Conservation (phyloP, 495 filamentous ascomycete genomes). For the Neurospora africana region DNA sequence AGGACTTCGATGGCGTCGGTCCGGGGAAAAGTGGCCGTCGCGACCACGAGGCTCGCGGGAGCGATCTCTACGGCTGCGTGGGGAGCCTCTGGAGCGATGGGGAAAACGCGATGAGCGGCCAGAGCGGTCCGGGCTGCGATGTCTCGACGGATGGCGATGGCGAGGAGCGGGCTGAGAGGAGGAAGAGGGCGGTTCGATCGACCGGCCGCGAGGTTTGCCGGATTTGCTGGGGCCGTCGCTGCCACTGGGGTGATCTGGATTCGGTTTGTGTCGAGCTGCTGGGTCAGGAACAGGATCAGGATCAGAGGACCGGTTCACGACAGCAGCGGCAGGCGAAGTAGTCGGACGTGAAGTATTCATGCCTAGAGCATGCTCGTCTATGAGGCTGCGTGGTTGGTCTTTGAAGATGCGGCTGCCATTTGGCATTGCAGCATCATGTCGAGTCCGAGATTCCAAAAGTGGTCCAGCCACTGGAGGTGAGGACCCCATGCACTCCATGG, state of each 20-base stretch:
- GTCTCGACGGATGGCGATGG: slow-evolving; percentile 14
- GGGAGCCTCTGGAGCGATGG: slow-evolving; percentile 7
- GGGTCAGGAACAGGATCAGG: not conserved
- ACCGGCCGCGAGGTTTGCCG: slow-evolving; percentile 11
- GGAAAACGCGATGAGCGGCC: slow-evolving; percentile 19
- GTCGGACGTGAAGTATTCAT: slow-evolving; percentile 29
- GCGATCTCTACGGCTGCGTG: slow-evolving; percentile 19
- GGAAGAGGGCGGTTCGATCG: slow-evolving; percentile 2
- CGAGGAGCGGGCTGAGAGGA: slow-evolving; percentile 7
- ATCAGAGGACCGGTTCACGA: slow-evolving; percentile 19
- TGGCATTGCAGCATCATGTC: slow-evolving; percentile 24
- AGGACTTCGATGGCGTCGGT: slow-evolving; percentile 13
- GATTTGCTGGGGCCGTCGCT: slow-evolving; percentile 3
- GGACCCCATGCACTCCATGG: slow-evolving; percentile 14
- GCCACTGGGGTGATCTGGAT: not conserved
- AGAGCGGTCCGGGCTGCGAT: slow-evolving; percentile 26
- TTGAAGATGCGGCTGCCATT: slow-evolving; percentile 22
- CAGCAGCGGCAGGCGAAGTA: slow-evolving; percentile 20
- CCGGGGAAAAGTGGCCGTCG: slow-evolving; percentile 18
- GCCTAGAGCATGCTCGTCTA: slow-evolving; percentile 22
- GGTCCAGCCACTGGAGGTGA: slow-evolving; percentile 8
- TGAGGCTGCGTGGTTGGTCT: slow-evolving; percentile 17
- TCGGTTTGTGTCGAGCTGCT: slow-evolving; percentile 1
- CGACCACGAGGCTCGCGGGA: slow-evolving; percentile 25
- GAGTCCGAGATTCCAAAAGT: slow-evolving; percentile 10